Percentiles rank a stretch among this genome's conserved stretches.
phyloP scores from a whole-genome alignment of 352 stramenopile genomes.

The Phytopythium delawarense region DNA sequence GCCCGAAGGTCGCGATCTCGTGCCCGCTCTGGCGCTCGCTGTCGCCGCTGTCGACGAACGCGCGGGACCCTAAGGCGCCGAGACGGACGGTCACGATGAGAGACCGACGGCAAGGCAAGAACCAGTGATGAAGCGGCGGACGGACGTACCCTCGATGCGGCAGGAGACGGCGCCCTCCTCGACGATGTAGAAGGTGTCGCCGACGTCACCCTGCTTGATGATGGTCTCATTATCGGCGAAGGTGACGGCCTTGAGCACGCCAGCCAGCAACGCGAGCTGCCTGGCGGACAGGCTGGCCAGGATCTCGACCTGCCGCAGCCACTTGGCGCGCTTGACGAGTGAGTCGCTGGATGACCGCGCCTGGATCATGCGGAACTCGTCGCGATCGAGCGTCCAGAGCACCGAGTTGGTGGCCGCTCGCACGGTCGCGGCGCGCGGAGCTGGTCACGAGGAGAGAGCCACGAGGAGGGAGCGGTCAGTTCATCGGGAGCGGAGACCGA shows the following conservation, averaged over 20 bases:
- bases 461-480: too few relatives aligned
- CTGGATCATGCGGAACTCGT: constrained; percentile 84
- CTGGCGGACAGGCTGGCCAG: constrained; percentile 58
- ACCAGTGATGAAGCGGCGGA: neutral
- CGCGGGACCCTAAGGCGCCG: neutral
- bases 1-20: constrained; percentile 52
- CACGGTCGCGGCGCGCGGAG: constrained; percentile 88
- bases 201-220: constrained; percentile 77
- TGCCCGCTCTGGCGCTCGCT: neutral
- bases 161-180: constrained; percentile 65
- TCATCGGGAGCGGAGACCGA: too few relatives aligned
- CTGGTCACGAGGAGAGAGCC: constrained; percentile 25
- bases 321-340: constrained; percentile 66
- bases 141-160: constrained; percentile 35
- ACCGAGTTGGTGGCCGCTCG: constrained; percentile 83
- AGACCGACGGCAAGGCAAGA: neutral
- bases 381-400: constrained; percentile 88
- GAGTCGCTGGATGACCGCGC: constrained; percentile 72
- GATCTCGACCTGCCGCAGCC: constrained; percentile 70
- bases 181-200: constrained; percentile 83
- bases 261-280: constrained; percentile 60
- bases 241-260: constrained; percentile 52
- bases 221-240: constrained; percentile 76
- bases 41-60: neutral
- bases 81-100: neutral